These are phyloP conservation scores for Heliosperma pusillum DNA, from an alignment of 148 eudicot species.

Conservation along the genomic window DNA sequence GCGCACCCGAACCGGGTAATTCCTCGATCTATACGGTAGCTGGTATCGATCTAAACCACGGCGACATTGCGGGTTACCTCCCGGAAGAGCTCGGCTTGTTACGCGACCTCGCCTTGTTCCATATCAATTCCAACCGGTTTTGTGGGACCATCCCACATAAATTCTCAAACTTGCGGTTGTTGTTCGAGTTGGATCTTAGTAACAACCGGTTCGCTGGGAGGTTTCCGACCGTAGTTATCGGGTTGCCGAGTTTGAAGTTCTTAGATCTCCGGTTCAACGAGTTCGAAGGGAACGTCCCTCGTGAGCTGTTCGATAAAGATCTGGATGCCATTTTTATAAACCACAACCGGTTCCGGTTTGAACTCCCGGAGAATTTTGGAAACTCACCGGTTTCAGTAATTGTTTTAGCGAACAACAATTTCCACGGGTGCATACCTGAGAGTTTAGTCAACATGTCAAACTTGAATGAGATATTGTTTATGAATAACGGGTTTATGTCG, in stretches of 20 bases:
- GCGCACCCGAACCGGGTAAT: conserved; percentile 64
- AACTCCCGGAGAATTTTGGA: no score
- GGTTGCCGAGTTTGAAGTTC: conserved; percentile 46
- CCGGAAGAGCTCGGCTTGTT: conserved; percentile 77
- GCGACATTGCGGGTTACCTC: conserved; percentile 78
- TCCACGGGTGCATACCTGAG: conserved; percentile 79
- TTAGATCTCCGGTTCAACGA: conserved; percentile 79
- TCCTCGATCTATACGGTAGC: conserved; percentile 42
- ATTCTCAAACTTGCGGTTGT: conserved; percentile 40
- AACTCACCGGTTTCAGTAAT: conserved; percentile 61
- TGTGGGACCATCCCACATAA: conserved; percentile 70
- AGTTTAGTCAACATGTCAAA: conserved; percentile 77
- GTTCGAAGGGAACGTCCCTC: conserved; percentile 74
- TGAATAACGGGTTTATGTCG: conserved; percentile 64
- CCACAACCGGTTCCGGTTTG: no score
- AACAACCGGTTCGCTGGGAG: conserved; percentile 81
- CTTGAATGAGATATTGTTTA: conserved; percentile 63
- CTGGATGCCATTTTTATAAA: conserved; percentile 88
- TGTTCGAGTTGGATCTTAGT: conserved; percentile 75
- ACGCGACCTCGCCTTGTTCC: conserved; percentile 65
- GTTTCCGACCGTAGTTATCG: conserved; percentile 61
- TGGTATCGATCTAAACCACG: conserved; percentile 73
- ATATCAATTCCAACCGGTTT: conserved; percentile 72
- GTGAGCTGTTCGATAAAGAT: conserved; percentile 53
- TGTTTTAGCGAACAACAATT: conserved; percentile 67